phyloP scores from a whole-genome alignment of 371 early-diverging fungal species.

The Mucor ambiguus region DNA sequence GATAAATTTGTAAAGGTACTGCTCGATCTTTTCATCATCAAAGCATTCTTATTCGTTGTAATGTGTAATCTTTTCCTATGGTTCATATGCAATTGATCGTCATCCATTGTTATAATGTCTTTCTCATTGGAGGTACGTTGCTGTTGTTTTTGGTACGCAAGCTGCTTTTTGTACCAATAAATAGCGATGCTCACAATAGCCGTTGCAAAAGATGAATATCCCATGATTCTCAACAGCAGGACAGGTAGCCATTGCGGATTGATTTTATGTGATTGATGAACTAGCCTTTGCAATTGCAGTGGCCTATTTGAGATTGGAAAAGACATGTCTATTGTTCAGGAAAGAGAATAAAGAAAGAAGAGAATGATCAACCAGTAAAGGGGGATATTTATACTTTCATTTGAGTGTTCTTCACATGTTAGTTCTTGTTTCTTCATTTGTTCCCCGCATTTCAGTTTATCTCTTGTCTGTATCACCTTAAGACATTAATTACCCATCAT shows the following conservation, averaged over 20 bases:
- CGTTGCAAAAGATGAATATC: constrained; percentile 24
- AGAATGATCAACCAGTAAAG: constrained; percentile 1
- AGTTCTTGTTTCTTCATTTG: constrained; percentile 8
- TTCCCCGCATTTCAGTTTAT: constrained; percentile 15
- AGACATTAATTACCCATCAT: neutral
- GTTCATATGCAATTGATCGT: constrained; percentile 10
- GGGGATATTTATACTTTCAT: constrained; percentile 9
- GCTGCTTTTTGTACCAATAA: constrained; percentile 20
- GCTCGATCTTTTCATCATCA: constrained; percentile 10
- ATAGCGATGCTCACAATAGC: constrained; percentile 20
- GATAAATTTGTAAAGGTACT: constrained; percentile 17
- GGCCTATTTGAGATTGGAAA: constrained; percentile 1
- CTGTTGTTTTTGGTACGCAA: neutral
- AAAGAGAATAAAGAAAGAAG: constrained; percentile 1
- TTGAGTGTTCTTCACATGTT: constrained; percentile 16
- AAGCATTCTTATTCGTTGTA: neutral
- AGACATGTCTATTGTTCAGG: neutral
- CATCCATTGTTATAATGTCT: neutral
- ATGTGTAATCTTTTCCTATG: constrained; percentile 8
- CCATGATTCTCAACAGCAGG: constrained; percentile 12
- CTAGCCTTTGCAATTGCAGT: neutral
- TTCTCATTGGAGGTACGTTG: neutral
- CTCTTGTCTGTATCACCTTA: neutral
- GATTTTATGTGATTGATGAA: constrained; percentile 9
- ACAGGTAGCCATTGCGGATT: constrained; percentile 9